phyloP scores from a whole-genome alignment of 2,329 filamentous ascomycete genomes.

The Pestalotiopsis sp. region DNA sequence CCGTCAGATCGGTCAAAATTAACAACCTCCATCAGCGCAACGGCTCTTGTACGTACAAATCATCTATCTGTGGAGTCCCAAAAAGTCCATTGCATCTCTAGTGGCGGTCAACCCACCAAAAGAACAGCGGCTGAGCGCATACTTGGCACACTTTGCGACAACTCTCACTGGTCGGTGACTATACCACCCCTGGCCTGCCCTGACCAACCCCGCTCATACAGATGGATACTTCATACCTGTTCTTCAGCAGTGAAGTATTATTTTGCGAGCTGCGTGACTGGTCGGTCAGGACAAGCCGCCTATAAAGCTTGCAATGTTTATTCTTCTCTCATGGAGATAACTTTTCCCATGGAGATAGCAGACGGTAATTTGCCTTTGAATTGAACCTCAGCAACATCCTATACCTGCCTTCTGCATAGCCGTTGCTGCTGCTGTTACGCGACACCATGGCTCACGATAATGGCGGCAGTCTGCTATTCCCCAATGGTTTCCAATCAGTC shows the following conservation, averaged over 20 bases:
- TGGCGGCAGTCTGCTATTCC: background rate
- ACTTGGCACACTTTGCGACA: background rate
- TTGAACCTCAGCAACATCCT: background rate
- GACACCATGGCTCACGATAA: background rate
- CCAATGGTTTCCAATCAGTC: background rate
- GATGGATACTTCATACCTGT: background rate
- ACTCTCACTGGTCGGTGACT: background rate
- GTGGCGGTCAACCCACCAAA: background rate
- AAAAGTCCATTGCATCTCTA: background rate
- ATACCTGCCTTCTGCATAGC: background rate
- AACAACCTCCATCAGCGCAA: background rate
- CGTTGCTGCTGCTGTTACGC: background rate
- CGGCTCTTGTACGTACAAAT: background rate
- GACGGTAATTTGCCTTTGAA: background rate
- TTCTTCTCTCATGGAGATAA: background rate
- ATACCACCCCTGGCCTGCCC: background rate
- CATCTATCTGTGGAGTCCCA: background rate
- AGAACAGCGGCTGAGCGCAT: background rate
- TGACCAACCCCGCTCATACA: background rate
- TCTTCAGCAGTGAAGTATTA: background rate
- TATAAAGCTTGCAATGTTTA: background rate
- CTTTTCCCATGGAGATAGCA: background rate
- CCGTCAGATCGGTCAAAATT: background rate
- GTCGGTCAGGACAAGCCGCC: background rate
- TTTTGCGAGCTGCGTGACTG: background rate